These are phyloP conservation scores for Globisporangium camurandrum DNA, from an alignment of 352 stramenopile genomes.

Conservation along the genomic window DNA sequence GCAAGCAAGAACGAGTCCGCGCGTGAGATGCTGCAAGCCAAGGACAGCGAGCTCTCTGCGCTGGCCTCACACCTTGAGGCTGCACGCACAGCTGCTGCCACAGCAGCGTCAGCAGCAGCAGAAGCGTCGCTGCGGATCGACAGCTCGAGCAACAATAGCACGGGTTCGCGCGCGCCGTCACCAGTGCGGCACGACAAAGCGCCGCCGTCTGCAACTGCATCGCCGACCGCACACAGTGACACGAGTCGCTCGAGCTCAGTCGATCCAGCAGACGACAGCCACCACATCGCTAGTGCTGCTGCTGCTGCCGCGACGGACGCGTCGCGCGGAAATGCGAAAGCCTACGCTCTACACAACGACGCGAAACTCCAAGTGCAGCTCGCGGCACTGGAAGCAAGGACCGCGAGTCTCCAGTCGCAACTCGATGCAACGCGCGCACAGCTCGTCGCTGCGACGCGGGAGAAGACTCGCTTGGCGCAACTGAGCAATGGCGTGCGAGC, in stretches of 20 bases:
- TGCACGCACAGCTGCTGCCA: slow-evolving; percentile 19
- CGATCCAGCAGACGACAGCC: slow-evolving; percentile 20
- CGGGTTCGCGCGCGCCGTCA: slow-evolving; percentile 11
- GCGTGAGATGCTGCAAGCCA: slow-evolving; percentile 36
- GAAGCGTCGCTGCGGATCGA: slow-evolving; percentile 4
- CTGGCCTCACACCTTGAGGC: slow-evolving; percentile 45
- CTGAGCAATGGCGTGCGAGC: slow-evolving; percentile 31
- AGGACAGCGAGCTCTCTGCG: slow-evolving; percentile 41
- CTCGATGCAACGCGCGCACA: slow-evolving; percentile 39
- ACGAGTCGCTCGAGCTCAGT: slow-evolving; percentile 22
- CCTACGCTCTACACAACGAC: not conserved
- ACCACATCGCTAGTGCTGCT: slow-evolving; percentile 34
- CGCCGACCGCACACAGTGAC: slow-evolving; percentile 27
- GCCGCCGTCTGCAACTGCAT: slow-evolving; percentile 23
- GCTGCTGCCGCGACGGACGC: slow-evolving; percentile 4
- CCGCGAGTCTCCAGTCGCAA: slow-evolving; percentile 42
- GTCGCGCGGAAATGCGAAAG: too few relatives aligned
- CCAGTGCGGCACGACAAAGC: slow-evolving; percentile 30
- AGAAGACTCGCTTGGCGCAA: slow-evolving; percentile 52
- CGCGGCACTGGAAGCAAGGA: slow-evolving; percentile 31
- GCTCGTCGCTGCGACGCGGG: slow-evolving; percentile 40
- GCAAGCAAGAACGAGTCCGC: slow-evolving; percentile 27
- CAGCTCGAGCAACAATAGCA: slow-evolving; percentile 12
- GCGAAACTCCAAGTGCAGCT: slow-evolving; percentile 33
- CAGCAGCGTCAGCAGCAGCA: slow-evolving; percentile 1